Conservation (phyloP, 202 grass and related monocot species). For the Tripidium arundinaceum region DNA sequence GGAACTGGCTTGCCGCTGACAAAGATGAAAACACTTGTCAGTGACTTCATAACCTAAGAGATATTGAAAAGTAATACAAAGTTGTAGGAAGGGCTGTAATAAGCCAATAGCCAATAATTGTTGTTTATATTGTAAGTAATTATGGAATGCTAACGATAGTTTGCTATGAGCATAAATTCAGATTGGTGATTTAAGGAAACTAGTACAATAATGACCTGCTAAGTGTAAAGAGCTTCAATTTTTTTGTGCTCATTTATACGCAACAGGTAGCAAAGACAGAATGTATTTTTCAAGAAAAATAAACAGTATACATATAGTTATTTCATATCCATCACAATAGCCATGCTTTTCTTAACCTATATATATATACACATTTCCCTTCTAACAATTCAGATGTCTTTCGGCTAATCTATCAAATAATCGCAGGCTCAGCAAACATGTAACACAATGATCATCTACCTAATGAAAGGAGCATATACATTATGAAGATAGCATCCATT, state of each 20-base stretch:
- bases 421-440: background rate
- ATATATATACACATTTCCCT: background rate
- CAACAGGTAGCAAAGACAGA: background rate
- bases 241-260: background rate
- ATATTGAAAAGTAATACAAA: background rate
- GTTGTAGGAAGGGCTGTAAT: background rate
- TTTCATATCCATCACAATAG: background rate
- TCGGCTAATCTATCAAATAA: conserved; percentile 2
- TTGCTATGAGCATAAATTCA: background rate
- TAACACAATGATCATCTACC: background rate
- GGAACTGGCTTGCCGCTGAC: conserved; percentile 81
- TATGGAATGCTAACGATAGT: background rate
- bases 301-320: conserved; percentile 15
- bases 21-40: conserved; percentile 32
- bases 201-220: background rate
- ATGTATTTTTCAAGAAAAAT: background rate
- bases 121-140: background rate
- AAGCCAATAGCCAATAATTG: background rate
- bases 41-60: background rate
- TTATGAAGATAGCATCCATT: conserved; percentile 8
- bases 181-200: background rate
- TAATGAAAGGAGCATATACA: background rate
- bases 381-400: background rate
- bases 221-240: background rate
- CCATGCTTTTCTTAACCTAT: conserved; percentile 6